phyloP scores from a whole-genome alignment of 164 flowering plant species.

The Warburgia ugandensis region DNA sequence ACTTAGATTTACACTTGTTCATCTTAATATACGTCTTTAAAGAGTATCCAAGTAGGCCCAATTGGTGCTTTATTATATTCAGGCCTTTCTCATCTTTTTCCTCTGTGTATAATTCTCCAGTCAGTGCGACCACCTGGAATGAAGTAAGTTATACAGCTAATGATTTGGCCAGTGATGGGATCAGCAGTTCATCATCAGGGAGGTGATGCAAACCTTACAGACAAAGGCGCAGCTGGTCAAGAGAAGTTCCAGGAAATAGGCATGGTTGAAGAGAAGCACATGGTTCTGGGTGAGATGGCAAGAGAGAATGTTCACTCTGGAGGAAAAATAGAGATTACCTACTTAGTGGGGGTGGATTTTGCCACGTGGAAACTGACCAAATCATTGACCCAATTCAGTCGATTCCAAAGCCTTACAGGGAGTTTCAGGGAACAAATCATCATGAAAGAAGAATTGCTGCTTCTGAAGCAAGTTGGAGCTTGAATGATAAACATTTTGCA shows the following conservation, averaged over 20 bases:
- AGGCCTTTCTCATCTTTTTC: constrained; percentile 5
- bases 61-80: not conserved
- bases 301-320: constrained; percentile 4
- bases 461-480: constrained; percentile 5
- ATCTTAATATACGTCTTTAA: not conserved
- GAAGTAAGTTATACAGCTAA: constrained; percentile 32
- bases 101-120: constrained; percentile 22
- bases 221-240: not conserved
- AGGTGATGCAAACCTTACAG: not conserved
- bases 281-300: no score
- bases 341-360: constrained; percentile 43
- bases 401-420: constrained; percentile 1
- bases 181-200: constrained; percentile 11
- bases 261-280: no score
- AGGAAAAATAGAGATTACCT: constrained; percentile 19
- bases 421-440: no score
- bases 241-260: no score
- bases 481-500: not conserved
- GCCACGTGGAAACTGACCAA: constrained; percentile 31
- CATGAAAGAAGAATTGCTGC: constrained; percentile 1
- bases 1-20: not conserved
- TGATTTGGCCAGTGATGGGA: constrained; percentile 27
- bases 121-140: constrained; percentile 55
- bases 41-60: not conserved
- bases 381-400: constrained; percentile 8